Conservation (phyloP, 352 stramenopile species). For the Phytopythium mirpurense region DNA sequence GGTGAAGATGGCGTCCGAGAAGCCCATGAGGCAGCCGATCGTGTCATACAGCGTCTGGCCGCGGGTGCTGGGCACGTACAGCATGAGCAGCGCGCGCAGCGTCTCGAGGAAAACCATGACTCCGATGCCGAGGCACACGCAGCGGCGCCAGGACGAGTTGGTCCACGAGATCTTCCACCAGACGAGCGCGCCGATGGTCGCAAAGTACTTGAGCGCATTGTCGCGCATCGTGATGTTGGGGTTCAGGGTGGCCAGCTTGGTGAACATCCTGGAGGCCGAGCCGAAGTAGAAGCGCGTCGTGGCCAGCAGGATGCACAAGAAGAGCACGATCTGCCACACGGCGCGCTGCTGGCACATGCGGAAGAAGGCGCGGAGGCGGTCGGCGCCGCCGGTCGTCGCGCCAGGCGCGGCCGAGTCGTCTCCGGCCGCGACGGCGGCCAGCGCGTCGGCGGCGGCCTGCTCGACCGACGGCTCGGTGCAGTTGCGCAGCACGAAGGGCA, state of each 20-base stretch:
- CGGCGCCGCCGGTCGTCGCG: constrained; percentile 6
- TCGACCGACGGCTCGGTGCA: constrained; percentile 43
- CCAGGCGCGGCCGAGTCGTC: constrained; percentile 20
- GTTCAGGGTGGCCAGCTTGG: constrained; percentile 26
- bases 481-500: constrained; percentile 61
- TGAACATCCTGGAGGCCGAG: constrained; percentile 33
- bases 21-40: constrained; percentile 39
- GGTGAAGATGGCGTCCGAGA: constrained; percentile 58
- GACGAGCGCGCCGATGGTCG: constrained; percentile 44
- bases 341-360: constrained; percentile 69
- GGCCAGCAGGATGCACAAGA: constrained; percentile 49
- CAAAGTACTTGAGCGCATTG: constrained; percentile 49
- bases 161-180: constrained; percentile 50
- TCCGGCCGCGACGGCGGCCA: constrained; percentile 19
- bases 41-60: constrained; percentile 46
- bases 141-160: constrained; percentile 34
- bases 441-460: constrained; percentile 17
- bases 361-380: constrained; percentile 36
- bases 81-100: constrained; percentile 52
- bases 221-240: constrained; percentile 37
- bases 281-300: constrained; percentile 56
- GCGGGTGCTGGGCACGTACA: constrained; percentile 38
- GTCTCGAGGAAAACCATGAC: constrained; percentile 41
- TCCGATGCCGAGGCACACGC: constrained; percentile 32
- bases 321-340: constrained; percentile 75